phyloP scores from a whole-genome alignment of 176 grass and related monocot genomes.

The Zoysia japonica region DNA sequence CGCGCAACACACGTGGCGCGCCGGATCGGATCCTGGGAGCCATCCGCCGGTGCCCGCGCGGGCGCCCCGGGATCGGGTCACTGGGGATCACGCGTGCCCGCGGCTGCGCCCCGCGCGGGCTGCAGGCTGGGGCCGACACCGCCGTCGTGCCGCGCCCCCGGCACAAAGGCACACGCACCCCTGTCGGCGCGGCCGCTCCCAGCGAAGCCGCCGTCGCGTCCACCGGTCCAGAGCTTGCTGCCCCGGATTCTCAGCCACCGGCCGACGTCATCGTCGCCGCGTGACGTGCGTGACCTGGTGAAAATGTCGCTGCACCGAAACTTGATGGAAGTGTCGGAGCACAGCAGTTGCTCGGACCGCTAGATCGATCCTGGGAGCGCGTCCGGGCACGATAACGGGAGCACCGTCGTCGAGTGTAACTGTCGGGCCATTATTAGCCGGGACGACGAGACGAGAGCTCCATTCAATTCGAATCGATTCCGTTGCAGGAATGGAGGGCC shows the following conservation, averaged over 20 bases:
- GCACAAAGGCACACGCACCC: no score
- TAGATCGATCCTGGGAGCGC: not conserved
- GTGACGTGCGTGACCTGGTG: no score
- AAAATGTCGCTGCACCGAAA: no score
- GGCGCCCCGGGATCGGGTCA: slow-evolving; percentile 17
- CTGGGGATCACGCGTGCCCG: slow-evolving; percentile 46
- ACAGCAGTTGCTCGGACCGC: no score
- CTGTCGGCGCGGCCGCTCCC: not conserved
- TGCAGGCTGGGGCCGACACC: slow-evolving; percentile 19
- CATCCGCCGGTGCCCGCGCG: not conserved
- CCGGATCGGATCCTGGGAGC: no score
- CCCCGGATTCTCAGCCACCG: not conserved
- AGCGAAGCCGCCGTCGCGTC: slow-evolving; percentile 12
- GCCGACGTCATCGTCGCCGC: not conserved
- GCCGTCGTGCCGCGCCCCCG: slow-evolving; percentile 19
- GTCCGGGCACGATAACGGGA: no score
- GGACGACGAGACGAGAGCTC: not conserved
- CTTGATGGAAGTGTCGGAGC: not conserved
- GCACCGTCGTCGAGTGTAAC: not conserved
- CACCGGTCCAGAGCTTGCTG: not conserved
- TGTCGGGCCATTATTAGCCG: not conserved
- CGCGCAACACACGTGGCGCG: not conserved
- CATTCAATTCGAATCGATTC: not conserved
- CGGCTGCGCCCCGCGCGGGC: slow-evolving; percentile 24
- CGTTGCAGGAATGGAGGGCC: not conserved